Conservation (phyloP, 1,139 yeast genomes). For the Petasospora fabianii region DNA sequence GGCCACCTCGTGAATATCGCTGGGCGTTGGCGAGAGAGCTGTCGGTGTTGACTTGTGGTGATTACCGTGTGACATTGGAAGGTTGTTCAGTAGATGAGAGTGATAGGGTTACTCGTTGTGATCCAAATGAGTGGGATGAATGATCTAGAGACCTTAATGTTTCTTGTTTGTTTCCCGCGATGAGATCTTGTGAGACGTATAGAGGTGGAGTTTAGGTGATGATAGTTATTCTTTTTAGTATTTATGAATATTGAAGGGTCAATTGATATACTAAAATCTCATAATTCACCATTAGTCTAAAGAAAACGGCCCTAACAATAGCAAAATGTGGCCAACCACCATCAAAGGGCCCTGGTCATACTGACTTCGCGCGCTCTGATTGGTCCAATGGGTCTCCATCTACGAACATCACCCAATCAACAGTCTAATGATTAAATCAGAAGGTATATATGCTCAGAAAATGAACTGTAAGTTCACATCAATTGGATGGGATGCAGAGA, state of each 20-base stretch:
- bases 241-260: too few species aligned
- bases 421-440: neutral
- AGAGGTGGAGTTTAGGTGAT: too few species aligned
- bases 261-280: neutral
- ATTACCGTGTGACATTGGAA: neutral
- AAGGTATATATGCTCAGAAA: constrained; percentile 5
- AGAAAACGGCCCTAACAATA: neutral
- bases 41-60: neutral
- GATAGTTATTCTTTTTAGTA: too few species aligned
- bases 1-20: neutral
- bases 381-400: neutral
- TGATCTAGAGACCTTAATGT: too few species aligned
- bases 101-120: too few species aligned
- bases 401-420: neutral
- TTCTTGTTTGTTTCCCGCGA: neutral
- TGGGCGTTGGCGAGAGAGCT: neutral
- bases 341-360: constrained; percentile 1
- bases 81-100: too few species aligned
- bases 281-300: neutral
- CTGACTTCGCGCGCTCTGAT: constrained; percentile 5
- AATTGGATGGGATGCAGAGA: constrained; percentile 60
- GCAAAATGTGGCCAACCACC: too few species aligned
- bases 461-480: constrained; percentile 53
- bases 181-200: too few species aligned
- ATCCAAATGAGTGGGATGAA: too few species aligned